phyloP scores from a whole-genome alignment of 352 stramenopile genomes.

The Globisporangium okanoganense region DNA sequence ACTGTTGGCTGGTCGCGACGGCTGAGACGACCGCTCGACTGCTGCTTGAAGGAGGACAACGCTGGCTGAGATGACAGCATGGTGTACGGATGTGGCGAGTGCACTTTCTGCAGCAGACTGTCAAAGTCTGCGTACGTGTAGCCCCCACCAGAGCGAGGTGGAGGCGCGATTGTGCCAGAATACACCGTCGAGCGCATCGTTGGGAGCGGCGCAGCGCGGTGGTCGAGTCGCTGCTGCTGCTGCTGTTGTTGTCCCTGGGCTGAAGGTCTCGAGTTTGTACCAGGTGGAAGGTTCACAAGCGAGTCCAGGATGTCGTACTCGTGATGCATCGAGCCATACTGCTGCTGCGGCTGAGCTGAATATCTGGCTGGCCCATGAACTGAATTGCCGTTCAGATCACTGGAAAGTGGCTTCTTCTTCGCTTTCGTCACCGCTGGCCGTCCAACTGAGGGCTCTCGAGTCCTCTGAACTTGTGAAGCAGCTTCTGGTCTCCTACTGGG shows the following conservation, averaged over 20 bases:
- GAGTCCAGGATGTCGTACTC: slow-evolving; percentile 42
- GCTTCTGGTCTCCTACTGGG: neutral
- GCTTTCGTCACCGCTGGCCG: neutral
- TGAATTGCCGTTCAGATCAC: neutral
- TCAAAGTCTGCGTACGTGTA: slow-evolving; percentile 38
- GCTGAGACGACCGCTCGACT: slow-evolving; percentile 2
- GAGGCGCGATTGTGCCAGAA: neutral
- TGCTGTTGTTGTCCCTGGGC: slow-evolving; percentile 15
- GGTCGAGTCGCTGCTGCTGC: slow-evolving; percentile 13
- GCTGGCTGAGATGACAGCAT: slow-evolving; percentile 14
- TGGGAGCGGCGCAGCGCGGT: slow-evolving; percentile 9
- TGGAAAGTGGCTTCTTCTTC: neutral
- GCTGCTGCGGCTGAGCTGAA: neutral
- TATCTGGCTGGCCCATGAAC: neutral
- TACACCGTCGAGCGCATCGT: slow-evolving; percentile 1
- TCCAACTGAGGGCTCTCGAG: neutral
- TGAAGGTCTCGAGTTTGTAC: slow-evolving; percentile 12
- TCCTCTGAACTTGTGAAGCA: neutral
- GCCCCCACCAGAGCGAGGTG: neutral
- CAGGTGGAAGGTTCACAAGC: slow-evolving; percentile 13
- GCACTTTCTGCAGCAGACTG: slow-evolving; percentile 27
- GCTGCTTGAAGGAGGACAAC: slow-evolving; percentile 2
- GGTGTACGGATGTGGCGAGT: slow-evolving; percentile 26
- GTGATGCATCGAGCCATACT: neutral
- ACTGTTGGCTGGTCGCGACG: slow-evolving; percentile 8